Base-by-base conservation (phyloP, 2,329 filamentous ascomycete species). In the Basipetospora chlamydospora region DNA sequence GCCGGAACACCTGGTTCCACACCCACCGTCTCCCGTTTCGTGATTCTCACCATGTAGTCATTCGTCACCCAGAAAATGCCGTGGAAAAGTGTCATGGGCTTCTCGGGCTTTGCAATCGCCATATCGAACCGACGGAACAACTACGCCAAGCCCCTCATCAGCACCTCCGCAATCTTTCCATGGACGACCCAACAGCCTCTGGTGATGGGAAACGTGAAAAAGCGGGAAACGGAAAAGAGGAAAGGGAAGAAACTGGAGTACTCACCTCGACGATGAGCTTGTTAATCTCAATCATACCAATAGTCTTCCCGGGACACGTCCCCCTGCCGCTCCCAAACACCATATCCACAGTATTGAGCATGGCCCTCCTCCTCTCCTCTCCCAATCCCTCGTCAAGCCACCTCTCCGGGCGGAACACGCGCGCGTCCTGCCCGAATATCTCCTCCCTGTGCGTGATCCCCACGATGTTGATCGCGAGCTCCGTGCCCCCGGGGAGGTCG, bases 231-330 rank as follows among this genome's bases (percentile, higher is more conserved):
- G 22, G 22, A 23, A 4, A 35, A 35, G 25, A 17, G n/a, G 33
- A 20, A 11, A n/a, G 11, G 26, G 15, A 10, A 31, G 6, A 4
- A 13, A 15, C 3, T 3, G 10, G 15, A 18, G 13, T 10, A 28
- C 33, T 28, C 32, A 60, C 57, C 53, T 67, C 61, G 16, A 62
- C 57, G 26, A 60, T 49, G 3, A 55, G 33, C 46, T 57, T 55
- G 30, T 58, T 58, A 38, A 61, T 15, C 43, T 62, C 58, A 44
- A 63, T 54, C 9, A 54, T 33, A 1, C 59, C 58, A 16, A 62
- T 49, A 1, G 49, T 51, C 3, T 53, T 50, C 1, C 60, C 60
- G 8, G 61, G 42, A 28, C 60, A 63, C 28, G 52, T 48, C 48
- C 53, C 60, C 3, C 50, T 40, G 0, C 61, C 60, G 13, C 55